Evolutionary conservation across 805 yeast genomes (phyloP).

Genomic region (Candida silvatica): DNA sequence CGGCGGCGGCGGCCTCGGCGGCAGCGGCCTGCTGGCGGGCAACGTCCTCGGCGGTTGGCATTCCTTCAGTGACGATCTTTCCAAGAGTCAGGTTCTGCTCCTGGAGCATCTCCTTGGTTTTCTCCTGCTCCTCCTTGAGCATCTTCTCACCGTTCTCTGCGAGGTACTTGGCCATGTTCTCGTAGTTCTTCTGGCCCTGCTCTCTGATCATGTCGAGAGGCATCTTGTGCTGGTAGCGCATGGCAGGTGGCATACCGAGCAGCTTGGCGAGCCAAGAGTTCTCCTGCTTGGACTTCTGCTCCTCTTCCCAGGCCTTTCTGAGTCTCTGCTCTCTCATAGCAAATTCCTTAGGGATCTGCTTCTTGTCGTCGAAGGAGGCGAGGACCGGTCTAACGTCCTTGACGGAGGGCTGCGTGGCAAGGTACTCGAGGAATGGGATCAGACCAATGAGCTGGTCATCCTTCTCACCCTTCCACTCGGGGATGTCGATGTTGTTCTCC

Average conservation of each 20-base stretch:
- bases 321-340: constrained; percentile 66
- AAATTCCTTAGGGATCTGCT: constrained; percentile 70
- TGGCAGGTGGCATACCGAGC: constrained; percentile 50
- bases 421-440: constrained; percentile 89
- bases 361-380: constrained; percentile 59
- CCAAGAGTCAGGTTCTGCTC: constrained; percentile 78
- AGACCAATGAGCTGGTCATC: constrained; percentile 73
- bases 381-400: constrained; percentile 88
- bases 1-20: too few relatives aligned
- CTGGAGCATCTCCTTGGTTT: constrained; percentile 73
- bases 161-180: constrained; percentile 60
- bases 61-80: constrained; percentile 76
- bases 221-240: constrained; percentile 44
- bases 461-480: constrained; percentile 79
- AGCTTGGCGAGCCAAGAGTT: constrained; percentile 23
- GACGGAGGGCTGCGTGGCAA: constrained; percentile 69
- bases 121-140: constrained; percentile 77
- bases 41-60: constrained; percentile 65
- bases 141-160: constrained; percentile 54
- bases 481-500: constrained; percentile 82
- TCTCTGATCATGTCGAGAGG: constrained; percentile 87
- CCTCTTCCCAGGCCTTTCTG: constrained; percentile 61
- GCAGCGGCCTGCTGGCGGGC: constrained; percentile 26
- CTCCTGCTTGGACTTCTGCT: constrained; percentile 28
- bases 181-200: constrained; percentile 85